phyloP scores from a whole-genome alignment of 2,329 filamentous ascomycete genomes.

The Nectriaceae sp. region DNA sequence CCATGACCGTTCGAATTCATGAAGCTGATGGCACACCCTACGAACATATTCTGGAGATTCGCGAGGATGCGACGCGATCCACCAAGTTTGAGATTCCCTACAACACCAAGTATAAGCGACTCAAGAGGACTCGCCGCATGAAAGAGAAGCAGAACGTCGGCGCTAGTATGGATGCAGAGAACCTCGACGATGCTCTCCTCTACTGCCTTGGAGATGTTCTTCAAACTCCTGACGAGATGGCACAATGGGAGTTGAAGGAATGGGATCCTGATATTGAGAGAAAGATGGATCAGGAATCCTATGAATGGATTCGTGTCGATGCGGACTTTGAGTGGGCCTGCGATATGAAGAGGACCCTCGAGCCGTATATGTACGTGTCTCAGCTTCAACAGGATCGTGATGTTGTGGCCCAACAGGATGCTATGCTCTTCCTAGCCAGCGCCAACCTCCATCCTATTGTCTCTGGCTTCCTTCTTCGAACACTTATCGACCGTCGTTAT shows the following conservation, averaged over 20 bases:
- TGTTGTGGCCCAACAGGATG: conserved; percentile 81
- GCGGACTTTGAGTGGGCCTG: conserved; percentile 98
- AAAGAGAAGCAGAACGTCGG: conserved; percentile 68
- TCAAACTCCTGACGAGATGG: conserved; percentile 76
- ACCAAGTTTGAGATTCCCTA: conserved; percentile 92
- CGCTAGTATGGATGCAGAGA: conserved; percentile 60
- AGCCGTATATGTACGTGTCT: conserved; percentile 96
- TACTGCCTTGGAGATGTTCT: conserved; percentile 93
- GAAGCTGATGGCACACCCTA: conserved; percentile 98
- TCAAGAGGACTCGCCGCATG: conserved; percentile 83
- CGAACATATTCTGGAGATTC: conserved; percentile 96
- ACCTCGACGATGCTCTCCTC: conserved; percentile 78
- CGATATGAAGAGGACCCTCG: conserved; percentile 78
- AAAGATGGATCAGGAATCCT: conserved; percentile 92
- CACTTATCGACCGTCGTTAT: conserved; percentile 87
- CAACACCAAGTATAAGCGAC: conserved; percentile 97
- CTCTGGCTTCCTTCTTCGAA: conserved; percentile 86
- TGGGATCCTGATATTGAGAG: conserved; percentile 89
- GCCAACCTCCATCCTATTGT: conserved; percentile 75
- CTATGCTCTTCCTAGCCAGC: conserved; percentile 72
- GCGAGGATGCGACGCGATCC: conserved; percentile 74
- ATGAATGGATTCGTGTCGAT: conserved; percentile 98
- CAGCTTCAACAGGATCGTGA: conserved; percentile 97
- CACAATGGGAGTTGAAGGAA: conserved; percentile 82
- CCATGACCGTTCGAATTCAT: conserved; percentile 97